Base-by-base conservation (phyloP, 805 yeast genomes). In the Saccharomyces eubayanus region DNA sequence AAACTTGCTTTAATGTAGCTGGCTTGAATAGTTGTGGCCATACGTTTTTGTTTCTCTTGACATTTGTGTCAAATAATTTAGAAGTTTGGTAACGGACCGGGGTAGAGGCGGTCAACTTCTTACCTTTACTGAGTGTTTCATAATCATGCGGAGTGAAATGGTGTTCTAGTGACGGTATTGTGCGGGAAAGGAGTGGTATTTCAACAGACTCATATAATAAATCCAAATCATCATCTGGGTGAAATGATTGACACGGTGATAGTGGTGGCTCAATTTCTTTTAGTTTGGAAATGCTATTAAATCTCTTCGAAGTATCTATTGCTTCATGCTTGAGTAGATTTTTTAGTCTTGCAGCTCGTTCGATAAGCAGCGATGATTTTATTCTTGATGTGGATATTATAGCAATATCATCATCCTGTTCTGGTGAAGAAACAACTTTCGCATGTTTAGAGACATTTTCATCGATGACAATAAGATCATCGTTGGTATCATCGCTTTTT, bases 11-110 rank as follows among this genome's bases (percentile, higher is more conserved):
- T 1, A 70, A 24, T 0, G 53, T 24, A 12, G 54, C 49, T 0
- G 78, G 78, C 49, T 60, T 64, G 51, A 69, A 68, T 6, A 59
- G 50, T 1, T 58, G 53, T 0, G 66, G 56, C 75, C 76, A 73
- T 11, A 62, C 45, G 21, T 47, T 29, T 24, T 51, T 27, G 3
- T 21, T 47, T 27, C 50, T 55, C 20, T 27, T 29, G 5, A 21
- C 28, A 10, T 45, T 28, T 8, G n/a, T n/a, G 9, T 46, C 43
- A 6, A 16, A 16, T 36, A 36, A n/a, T 36, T 16, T 16, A 8
- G 43, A 10, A 8, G 43, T 21, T 36, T 6, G 43, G 10, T 36
- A 36, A 16, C 11, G 43, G 8, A 36, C 21, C 1, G 10, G 43
- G 8, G 9, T 36, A 16, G 24, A 16, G 20, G 43, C 8, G 2